A percentile compares a stretch with the other conserved stretches of the same genome.
phyloP scores from a whole-genome alignment of 2,329 filamentous ascomycete genomes.

The Epichloe scottii region DNA sequence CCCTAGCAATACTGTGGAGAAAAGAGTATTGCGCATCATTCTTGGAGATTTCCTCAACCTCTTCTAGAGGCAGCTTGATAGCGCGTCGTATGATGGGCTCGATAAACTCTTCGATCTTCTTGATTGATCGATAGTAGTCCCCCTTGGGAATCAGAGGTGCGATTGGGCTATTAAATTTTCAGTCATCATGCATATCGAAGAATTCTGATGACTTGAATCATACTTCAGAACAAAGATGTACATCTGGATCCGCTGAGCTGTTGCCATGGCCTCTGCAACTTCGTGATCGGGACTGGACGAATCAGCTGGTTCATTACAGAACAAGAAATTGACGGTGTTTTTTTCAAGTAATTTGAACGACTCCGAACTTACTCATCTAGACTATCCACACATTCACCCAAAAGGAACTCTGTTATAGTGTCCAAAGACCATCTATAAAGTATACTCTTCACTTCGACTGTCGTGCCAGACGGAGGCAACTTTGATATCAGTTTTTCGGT shows the following conservation, averaged over 20 bases:
- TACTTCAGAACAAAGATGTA: conserved; percentile 39
- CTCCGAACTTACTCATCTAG: conserved; percentile 23
- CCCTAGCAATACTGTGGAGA: conserved; percentile 61
- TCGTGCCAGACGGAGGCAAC: conserved; percentile 40
- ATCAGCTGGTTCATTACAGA: conserved; percentile 14
- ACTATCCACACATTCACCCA: conserved; percentile 43
- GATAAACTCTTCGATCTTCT: conserved; percentile 55
- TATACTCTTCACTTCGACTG: conserved; percentile 47
- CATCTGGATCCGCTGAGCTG: conserved; percentile 56
- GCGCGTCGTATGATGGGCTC: conserved; percentile 56
- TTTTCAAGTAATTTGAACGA: conserved; percentile 16
- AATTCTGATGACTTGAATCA: conserved; percentile 5
- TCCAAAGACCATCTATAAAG: conserved; percentile 57
- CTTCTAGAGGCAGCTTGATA: conserved; percentile 46
- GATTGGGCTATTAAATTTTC: conserved; percentile 36
- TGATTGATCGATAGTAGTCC: conserved; percentile 49
- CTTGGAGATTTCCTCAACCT: conserved; percentile 57
- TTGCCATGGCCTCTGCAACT: conserved; percentile 58
- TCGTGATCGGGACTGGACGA: conserved; percentile 33
- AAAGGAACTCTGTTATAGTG: conserved; percentile 54
- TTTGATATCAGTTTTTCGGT: conserved; percentile 43
- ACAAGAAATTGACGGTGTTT: conserved; percentile 24
- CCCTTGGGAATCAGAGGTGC: conserved; percentile 44
- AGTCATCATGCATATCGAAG: not conserved
- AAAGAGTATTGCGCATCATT: conserved; percentile 59